These are phyloP conservation scores for Eutrema heterophyllum DNA, from an alignment of 345 rosid species.

Conservation along the genomic window DNA sequence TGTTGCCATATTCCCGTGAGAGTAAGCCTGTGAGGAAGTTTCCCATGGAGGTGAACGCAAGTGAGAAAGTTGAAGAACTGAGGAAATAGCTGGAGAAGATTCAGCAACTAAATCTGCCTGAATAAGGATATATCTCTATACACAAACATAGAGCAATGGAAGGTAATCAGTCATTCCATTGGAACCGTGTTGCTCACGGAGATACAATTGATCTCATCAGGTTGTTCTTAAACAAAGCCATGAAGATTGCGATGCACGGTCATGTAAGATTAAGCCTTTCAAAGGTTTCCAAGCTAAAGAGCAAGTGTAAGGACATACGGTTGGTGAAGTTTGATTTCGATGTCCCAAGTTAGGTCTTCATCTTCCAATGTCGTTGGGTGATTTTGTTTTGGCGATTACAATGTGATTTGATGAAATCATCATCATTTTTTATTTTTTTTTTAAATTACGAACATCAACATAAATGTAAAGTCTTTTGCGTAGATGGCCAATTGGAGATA, in stretches of 20 bases:
- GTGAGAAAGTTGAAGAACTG: slow-evolving; percentile 55
- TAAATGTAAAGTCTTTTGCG: too few relatives aligned
- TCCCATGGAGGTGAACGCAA: slow-evolving; percentile 46
- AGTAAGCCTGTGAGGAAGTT: slow-evolving; percentile 31
- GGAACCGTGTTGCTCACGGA: slow-evolving; percentile 59
- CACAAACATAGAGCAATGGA: slow-evolving; percentile 38
- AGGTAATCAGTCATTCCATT: slow-evolving; percentile 48
- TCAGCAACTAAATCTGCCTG: slow-evolving; percentile 50
- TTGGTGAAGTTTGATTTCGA: slow-evolving; percentile 19
- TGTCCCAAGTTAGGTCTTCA: too few relatives aligned
- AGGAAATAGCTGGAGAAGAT: slow-evolving; percentile 57
- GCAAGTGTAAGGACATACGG: slow-evolving; percentile 83
- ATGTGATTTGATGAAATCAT: too few relatives aligned
- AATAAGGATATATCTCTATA: slow-evolving; percentile 58
- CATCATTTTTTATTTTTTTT: too few relatives aligned
- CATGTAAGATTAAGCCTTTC: slow-evolving; percentile 58
- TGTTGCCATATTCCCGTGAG: slow-evolving; percentile 37
- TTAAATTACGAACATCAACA: too few relatives aligned
- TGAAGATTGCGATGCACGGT: slow-evolving; percentile 56
- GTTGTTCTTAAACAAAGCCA: slow-evolving; percentile 44
- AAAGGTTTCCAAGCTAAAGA: slow-evolving; percentile 89
- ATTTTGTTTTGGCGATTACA: too few relatives aligned
- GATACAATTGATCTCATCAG: slow-evolving; percentile 73
- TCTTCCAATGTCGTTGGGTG: too few relatives aligned
- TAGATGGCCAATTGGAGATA: too few relatives aligned